These are phyloP conservation scores for Fusarium tjaetaba DNA, from an alignment of 2,329 filamentous ascomycete genomes.

Conservation along the genomic window DNA sequence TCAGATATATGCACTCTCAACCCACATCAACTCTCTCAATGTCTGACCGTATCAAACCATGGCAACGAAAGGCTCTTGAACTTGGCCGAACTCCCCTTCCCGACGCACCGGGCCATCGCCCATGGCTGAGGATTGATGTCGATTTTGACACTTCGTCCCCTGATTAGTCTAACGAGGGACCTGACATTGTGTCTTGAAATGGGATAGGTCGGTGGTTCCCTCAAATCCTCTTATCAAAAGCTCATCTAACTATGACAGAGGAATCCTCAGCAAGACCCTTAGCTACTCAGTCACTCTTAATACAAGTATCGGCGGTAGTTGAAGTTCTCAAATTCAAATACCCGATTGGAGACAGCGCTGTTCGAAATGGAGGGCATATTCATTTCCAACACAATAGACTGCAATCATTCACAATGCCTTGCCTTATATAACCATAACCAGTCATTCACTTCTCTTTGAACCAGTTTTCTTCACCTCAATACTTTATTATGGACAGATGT, in stretches of 20 bases:
- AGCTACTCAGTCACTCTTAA: background rate
- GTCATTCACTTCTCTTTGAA: background rate
- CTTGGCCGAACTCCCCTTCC: background rate
- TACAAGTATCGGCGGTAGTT: rapidly evolving
- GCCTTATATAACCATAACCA: too few relatives aligned
- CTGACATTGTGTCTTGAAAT: background rate
- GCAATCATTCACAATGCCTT: background rate
- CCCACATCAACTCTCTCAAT: background rate
- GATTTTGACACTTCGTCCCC: background rate
- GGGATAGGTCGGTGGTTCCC: background rate
- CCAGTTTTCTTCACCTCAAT: rapidly evolving
- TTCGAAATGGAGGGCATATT: background rate
- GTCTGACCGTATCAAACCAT: background rate
- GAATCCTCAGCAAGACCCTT: background rate
- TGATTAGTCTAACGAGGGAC: background rate
- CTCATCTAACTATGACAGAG: background rate
- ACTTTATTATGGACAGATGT: rapidly evolving
- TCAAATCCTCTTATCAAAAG: too few relatives aligned
- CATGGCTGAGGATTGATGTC: background rate
- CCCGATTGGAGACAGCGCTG: background rate
- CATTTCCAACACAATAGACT: background rate
- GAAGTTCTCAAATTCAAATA: background rate
- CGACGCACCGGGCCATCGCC: background rate
- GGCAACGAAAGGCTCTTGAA: background rate
- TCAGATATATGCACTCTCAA: too few relatives aligned